Percentiles rank a stretch among this genome's conserved stretches.
These are phyloP conservation scores for Bisporella sp. DNA, from an alignment of 2,329 filamentous ascomycete species.

Conservation along the genomic window DNA sequence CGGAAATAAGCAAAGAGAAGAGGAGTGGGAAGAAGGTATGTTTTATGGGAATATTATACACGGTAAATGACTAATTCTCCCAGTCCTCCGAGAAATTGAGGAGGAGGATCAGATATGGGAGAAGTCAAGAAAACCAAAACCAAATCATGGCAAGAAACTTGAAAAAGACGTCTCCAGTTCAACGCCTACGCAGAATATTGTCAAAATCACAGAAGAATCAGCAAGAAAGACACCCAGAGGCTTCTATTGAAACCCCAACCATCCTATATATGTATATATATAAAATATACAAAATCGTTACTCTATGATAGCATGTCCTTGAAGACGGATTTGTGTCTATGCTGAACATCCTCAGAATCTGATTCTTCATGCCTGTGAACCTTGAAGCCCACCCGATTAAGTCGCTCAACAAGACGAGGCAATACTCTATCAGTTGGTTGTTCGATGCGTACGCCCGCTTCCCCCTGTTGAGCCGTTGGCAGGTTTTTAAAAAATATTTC, in stretches of 20 bases:
- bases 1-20: conserved; percentile 66
- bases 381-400: conserved; percentile 28
- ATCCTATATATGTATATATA: conserved; percentile 5
- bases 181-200: conserved; percentile 4
- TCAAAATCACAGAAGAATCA: conserved; percentile 7
- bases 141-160: conserved; percentile 13
- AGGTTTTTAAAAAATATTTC: conserved; percentile 60
- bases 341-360: conserved; percentile 13
- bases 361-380: conserved; percentile 23
- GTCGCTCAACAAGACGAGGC: conserved; percentile 46
- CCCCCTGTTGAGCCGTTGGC: conserved; percentile 42
- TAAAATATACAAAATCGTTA: conserved; percentile 16
- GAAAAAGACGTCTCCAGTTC: conserved; percentile 1
- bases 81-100: conserved; percentile 62
- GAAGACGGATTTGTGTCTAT: conserved; percentile 34
- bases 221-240: conserved; percentile 22
- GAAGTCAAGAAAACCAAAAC: conserved; percentile 18
- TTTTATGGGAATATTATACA: conserved; percentile 7
- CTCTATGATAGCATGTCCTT: conserved; percentile 53
- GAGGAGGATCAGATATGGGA: conserved; percentile 47
- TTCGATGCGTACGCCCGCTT: conserved; percentile 48
- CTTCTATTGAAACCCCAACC: conserved; percentile 20
- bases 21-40: conserved; percentile 81
- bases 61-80: neutral
- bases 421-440: conserved; percentile 50